Evolutionary conservation across 2,329 filamentous ascomycete species (phyloP).

Genomic region (Laburnicola sp.): DNA sequence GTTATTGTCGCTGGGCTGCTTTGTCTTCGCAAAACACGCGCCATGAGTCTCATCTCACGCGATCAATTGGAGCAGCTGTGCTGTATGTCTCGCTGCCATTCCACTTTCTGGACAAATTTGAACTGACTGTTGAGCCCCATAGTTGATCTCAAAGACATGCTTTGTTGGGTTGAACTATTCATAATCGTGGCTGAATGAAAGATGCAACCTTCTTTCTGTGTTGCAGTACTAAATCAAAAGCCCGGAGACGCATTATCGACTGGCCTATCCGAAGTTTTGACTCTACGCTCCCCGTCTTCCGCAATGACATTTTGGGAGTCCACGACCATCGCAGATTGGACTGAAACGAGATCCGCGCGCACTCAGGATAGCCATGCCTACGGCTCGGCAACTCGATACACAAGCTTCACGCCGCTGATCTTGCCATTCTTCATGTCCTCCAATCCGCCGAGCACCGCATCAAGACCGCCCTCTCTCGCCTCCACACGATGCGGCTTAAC

Average conservation of each 20-base stretch:
- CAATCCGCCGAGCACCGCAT: conserved; percentile 19
- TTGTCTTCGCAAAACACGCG: background rate
- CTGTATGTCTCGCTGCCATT: conserved; percentile 1
- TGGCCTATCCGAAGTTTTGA: too few relatives aligned
- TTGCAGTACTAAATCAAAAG: too few relatives aligned
- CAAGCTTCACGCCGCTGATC: conserved; percentile 27
- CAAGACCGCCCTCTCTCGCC: conserved; percentile 20
- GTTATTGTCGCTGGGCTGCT: background rate
- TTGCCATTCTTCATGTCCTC: conserved; percentile 23
- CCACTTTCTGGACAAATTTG: background rate
- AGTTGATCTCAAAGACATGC: conserved; percentile 7
- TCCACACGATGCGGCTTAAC: conserved; percentile 22
- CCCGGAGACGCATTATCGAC: too few relatives aligned
- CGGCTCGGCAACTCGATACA: conserved; percentile 21
- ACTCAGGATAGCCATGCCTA: too few relatives aligned
- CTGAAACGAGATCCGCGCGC: too few relatives aligned
- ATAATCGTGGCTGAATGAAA: background rate
- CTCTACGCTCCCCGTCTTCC: too few relatives aligned
- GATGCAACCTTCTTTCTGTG: too few relatives aligned
- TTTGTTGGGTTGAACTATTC: conserved; percentile 9
- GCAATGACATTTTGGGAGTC: too few relatives aligned
- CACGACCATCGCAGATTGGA: too few relatives aligned
- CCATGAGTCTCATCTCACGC: conserved; percentile 5
- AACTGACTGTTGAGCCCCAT: background rate
- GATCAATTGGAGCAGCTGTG: conserved; percentile 8